Evolutionary conservation across 2,329 filamentous ascomycete species (phyloP).

Genomic region (Penicillium occitanis): DNA sequence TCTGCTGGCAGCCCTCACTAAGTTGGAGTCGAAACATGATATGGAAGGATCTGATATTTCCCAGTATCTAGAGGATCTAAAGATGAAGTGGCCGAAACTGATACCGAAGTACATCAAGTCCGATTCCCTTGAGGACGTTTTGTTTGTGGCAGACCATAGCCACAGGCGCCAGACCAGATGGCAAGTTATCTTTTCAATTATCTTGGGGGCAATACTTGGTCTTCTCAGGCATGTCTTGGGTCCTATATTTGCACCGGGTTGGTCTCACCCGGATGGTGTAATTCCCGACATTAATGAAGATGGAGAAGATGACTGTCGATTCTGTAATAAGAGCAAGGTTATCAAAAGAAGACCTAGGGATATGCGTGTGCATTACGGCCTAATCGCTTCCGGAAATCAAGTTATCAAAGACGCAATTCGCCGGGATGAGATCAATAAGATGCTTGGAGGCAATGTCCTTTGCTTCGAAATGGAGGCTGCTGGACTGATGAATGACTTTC

Average conservation of each 20-base stretch:
- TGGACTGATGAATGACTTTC: conserved; percentile 20
- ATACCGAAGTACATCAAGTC: background rate
- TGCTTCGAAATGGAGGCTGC: conserved; percentile 23
- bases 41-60: conserved; percentile 1
- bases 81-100: background rate
- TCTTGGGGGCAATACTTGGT: background rate
- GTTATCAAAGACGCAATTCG: conserved; percentile 12
- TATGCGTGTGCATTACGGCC: conserved; percentile 18
- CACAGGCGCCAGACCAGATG: background rate
- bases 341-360: background rate
- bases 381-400: conserved; percentile 20
- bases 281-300: background rate
- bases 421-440: conserved; percentile 7
- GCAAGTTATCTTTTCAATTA: background rate
- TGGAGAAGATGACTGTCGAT: background rate
- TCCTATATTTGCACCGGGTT: background rate
- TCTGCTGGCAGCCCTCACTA: background rate
- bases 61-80: background rate
- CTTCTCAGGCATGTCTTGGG: background rate
- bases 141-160: background rate
- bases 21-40: background rate
- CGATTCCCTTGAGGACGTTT: background rate
- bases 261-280: background rate
- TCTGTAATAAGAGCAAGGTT: background rate
- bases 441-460: conserved; percentile 7